Evolutionary conservation across 2,329 filamentous ascomycete species (phyloP), one percentile per base, ranked within the genome.

Genomic region (Hypoxylon sp.): DNA sequence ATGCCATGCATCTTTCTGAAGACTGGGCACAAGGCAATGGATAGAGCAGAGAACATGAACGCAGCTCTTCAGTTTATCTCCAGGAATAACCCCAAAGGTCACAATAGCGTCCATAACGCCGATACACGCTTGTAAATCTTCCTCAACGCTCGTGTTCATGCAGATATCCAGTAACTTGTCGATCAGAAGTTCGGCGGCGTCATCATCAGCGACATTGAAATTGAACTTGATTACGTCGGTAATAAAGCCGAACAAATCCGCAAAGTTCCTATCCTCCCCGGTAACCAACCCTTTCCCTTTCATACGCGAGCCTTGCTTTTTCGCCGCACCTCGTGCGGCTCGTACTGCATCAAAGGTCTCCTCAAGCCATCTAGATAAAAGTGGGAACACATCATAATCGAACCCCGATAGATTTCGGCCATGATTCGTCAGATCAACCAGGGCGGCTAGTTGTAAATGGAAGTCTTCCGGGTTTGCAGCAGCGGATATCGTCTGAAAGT

Each of bases 191-290:
- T 84, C 84, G 19, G 91, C 83, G 49, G 90, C 87, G 32, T 84
- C 79, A 69, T 92, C 89, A 69, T 86, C 85, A 23, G 91, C 88
- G 32, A 89, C 85, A 71, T 90, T 91, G 77, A 89, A 91, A 76
- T 90, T 93, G 82, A 92, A 94, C 75, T 92, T 93, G 80, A 92
- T 88, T 59, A 93, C 84, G 68, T 92, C 88, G 63, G 86, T 85
- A 59, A 91, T 83, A 70, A 90, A 91, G 11, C 82, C 79, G 74
- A 93, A 93, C 2, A 93, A 79, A 51, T 87, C 85, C 2, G 85
- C 81, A 58, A 94, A 82, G 73, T 88, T 89, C 70, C 85, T 85
- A 66, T 91, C 89, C 73, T 90, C 88, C 28, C 81, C 83, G 2
- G 81, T 80, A 4, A 76, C 76, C 21, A 80, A 77, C 6, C 78